phyloP scores from a whole-genome alignment of 1,284 basidiomycete species.

The Leccinum solheimii region DNA sequence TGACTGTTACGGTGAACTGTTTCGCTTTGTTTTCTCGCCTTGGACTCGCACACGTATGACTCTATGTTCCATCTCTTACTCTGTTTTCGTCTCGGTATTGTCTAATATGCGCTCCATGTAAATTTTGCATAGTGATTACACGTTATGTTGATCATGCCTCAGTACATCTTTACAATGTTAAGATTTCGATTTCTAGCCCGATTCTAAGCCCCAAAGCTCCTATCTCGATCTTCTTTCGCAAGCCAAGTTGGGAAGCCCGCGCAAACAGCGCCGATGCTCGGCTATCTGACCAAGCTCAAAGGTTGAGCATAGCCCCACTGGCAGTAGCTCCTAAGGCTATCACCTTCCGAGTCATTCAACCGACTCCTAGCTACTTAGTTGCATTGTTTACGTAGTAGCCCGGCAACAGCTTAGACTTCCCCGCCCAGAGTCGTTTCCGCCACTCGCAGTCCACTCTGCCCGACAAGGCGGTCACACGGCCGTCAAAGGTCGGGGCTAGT shows the following conservation, averaged over 20 bases:
- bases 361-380: neutral
- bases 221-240: neutral
- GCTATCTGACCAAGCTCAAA: neutral
- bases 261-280: neutral
- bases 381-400: neutral
- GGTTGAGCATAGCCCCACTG: no score
- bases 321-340: no score
- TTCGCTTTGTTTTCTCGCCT: neutral
- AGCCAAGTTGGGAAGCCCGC: neutral
- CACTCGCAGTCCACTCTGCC: neutral
- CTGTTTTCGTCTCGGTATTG: neutral
- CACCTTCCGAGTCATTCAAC: neutral
- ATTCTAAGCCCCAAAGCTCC: neutral
- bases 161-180: no score
- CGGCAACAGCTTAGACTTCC: neutral
- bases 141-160: neutral
- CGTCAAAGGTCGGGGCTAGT: slow-evolving; percentile 3
- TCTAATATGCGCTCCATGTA: neutral
- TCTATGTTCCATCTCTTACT: neutral
- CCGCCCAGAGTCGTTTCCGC: neutral
- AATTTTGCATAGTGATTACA: neutral
- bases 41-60: neutral
- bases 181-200: neutral
- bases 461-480: neutral
- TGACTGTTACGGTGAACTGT: neutral